Evolutionary conservation across 805 yeast genomes (phyloP), one percentile per base, ranked within the genome.

Genomic region (Starmerella apis): DNA sequence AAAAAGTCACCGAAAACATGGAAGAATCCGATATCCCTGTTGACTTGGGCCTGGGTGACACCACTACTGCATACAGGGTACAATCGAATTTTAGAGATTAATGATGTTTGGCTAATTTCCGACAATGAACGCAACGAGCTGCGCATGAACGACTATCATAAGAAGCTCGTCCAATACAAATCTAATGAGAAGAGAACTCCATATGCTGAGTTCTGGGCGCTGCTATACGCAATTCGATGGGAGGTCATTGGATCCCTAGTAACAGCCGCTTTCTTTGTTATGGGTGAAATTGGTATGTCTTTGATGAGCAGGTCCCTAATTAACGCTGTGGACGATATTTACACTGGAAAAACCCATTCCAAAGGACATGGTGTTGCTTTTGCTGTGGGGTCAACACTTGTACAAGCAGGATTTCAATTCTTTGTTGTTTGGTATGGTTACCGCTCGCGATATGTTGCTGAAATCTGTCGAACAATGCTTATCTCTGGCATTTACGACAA

Each of bases 401-500:
- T 87, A 64, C 75, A 82, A 56, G 55, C 76, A 16, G 35, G 70
- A 1, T 66, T 72, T 47, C 77, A 80, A 37, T 43, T 77, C 11
- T 58, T 68, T 41, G 68, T 79, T 46, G 80, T 85, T 46, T 83
- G 80, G 61, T 79, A 73, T 55, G 83, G 83, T 62, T 80, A 80
- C 58, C 68, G 68, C 28, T 69, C 84, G 4, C 71, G 77, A 64
- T 63, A 76, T 52, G 72, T 77, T 10, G 95, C 95, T 56, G 83
- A 82, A 16, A 78, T 80, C 61, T 76, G 74, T 3, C 79, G 85
- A 60, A 80, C 87, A 0, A 74, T 81, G 2, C 65, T 86, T 49
- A 83, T 86, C 3, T 81, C 83, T 52, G 79, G 82, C 7, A 70
- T 85, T 19, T 71, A 83, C 52, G 76, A 76, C 49, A 87, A 87